Conservation (phyloP, 2,329 filamentous ascomycete species). For the Didymella sp. region DNA sequence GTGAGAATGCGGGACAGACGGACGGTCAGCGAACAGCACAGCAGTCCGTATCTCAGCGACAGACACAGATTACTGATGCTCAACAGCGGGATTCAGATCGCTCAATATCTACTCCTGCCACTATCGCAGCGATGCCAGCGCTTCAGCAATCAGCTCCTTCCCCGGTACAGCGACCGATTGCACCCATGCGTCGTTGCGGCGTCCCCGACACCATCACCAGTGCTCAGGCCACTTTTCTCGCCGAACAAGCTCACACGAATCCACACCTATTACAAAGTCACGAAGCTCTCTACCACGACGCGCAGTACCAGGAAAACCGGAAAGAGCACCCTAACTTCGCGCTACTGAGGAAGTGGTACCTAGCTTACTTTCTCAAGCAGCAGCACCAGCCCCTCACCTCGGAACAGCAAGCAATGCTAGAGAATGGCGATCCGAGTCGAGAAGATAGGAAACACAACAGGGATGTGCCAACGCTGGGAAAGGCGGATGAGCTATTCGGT, state of each 20-base stretch:
- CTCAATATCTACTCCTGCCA: neutral
- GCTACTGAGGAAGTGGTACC: neutral
- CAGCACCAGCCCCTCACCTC: neutral
- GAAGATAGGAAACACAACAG: neutral
- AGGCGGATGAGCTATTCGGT: neutral
- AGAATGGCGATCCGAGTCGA: neutral
- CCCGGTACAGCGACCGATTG: neutral
- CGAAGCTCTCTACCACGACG: neutral
- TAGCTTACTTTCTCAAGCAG: neutral
- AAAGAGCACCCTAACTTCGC: neutral
- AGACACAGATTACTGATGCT: neutral
- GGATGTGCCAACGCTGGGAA: neutral
- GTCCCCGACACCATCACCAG: neutral
- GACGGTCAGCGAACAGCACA: neutral
- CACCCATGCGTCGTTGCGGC: neutral
- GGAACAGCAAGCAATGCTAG: neutral
- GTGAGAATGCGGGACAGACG: neutral
- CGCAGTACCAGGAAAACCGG: neutral
- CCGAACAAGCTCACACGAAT: neutral
- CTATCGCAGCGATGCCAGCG: neutral
- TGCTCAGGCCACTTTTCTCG: neutral
- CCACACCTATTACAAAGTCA: neutral
- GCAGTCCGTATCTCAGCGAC: neutral
- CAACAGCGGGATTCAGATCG: neutral
- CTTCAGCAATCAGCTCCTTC: neutral